Evolutionary conservation across 345 rosid genomes (phyloP).

Genomic region (Leavenworthia alabamica): DNA sequence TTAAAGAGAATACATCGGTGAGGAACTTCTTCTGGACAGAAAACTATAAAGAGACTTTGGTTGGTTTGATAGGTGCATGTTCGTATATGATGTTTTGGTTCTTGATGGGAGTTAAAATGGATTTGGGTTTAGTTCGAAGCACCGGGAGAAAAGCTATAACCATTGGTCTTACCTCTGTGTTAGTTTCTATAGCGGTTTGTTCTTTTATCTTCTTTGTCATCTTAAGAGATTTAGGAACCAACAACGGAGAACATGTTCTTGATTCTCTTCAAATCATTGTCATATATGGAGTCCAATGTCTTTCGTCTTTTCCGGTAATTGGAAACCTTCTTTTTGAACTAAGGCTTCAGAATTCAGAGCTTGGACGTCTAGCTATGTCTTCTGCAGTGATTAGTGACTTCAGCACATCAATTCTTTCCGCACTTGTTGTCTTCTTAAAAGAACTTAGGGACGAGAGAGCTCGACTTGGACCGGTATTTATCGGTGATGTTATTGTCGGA

Average conservation of each 20-base stretch:
- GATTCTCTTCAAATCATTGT: background rate
- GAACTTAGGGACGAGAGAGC: constrained; percentile 22
- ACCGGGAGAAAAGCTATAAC: constrained; percentile 26
- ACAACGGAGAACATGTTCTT: constrained; percentile 4
- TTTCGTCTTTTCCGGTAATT: constrained; percentile 38
- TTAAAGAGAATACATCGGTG: constrained; percentile 11
- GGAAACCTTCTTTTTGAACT: constrained; percentile 45
- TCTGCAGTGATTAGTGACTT: constrained; percentile 38
- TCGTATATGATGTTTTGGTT: constrained; percentile 43
- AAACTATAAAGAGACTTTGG: constrained; percentile 21
- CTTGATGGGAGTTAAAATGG: constrained; percentile 52
- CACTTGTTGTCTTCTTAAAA: constrained; percentile 11
- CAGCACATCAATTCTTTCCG: constrained; percentile 3
- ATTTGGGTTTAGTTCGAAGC: constrained; percentile 24
- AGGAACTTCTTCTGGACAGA: constrained; percentile 12
- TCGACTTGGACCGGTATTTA: constrained; percentile 19
- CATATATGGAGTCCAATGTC: constrained; percentile 21
- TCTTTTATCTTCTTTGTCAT: constrained; percentile 17
- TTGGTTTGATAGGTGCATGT: constrained; percentile 35
- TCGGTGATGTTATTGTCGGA: constrained; percentile 21
- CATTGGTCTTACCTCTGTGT: constrained; percentile 28
- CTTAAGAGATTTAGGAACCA: constrained; percentile 8
- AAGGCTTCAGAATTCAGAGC: constrained; percentile 43
- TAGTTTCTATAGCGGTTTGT: constrained; percentile 28
- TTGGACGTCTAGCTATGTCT: constrained; percentile 44